Evolutionary conservation across 2,329 filamentous ascomycete genomes (phyloP).

Genomic region (Diplocarpon rosae): DNA sequence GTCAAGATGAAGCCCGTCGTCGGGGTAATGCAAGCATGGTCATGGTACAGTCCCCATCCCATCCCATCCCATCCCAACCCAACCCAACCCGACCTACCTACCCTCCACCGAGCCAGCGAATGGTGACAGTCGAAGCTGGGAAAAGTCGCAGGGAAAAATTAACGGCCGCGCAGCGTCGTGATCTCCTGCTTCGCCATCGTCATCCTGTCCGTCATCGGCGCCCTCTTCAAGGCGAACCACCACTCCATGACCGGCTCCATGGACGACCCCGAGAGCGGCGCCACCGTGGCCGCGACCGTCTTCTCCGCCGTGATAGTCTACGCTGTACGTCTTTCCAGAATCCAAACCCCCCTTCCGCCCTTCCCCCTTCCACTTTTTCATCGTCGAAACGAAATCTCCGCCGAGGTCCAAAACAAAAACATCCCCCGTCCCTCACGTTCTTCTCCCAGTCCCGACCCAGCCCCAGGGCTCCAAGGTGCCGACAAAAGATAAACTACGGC

Average conservation of each 20-base stretch:
- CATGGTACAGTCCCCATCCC: conserved; percentile 53
- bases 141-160: neutral
- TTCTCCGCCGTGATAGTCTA: conserved; percentile 87
- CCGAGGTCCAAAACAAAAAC: neutral
- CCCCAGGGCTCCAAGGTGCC: too few species aligned
- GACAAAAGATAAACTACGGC: too few species aligned
- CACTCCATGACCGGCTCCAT: conserved; percentile 72
- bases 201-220: conserved; percentile 51
- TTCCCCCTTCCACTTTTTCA: neutral
- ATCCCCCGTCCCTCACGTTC: neutral
- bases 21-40: conserved; percentile 86
- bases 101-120: neutral
- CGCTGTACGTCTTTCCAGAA: conserved; percentile 60
- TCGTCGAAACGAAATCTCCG: neutral
- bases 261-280: conserved; percentile 58
- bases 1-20: conserved; percentile 82
- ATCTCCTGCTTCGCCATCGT: conserved; percentile 55
- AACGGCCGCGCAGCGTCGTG: conserved; percentile 49
- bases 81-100: neutral
- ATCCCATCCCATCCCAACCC: conserved; percentile 1
- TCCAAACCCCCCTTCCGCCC: conserved; percentile 1
- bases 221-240: conserved; percentile 69
- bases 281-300: conserved; percentile 70
- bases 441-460: too few species aligned
- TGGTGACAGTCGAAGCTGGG: neutral